Conservation (phyloP, 257 asterid genomes). For the Agastache rugosa region DNA sequence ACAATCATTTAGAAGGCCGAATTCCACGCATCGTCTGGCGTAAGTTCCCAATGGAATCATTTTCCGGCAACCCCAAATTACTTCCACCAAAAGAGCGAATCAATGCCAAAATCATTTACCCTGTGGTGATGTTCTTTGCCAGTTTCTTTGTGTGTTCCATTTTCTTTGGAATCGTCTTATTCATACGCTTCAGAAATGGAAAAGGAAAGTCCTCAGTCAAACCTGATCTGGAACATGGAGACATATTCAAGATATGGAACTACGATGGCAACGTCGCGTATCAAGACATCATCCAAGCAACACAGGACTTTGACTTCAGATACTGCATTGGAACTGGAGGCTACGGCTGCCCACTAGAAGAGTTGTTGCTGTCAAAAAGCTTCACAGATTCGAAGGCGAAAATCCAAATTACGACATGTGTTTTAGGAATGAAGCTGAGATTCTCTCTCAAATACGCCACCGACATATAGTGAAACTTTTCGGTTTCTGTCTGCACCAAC, state of each 20-base stretch:
- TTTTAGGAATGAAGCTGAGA: constrained; percentile 13
- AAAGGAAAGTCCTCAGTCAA: not conserved
- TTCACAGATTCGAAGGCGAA: constrained; percentile 4
- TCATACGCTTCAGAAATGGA: not conserved
- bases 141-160: not conserved
- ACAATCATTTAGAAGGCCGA: not conserved
- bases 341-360: constrained; percentile 10
- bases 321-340: constrained; percentile 39
- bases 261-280: constrained; percentile 25
- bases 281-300: constrained; percentile 26
- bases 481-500: not conserved
- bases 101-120: too few species aligned
- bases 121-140: too few species aligned
- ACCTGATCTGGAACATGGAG: not conserved
- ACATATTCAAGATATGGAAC: constrained; percentile 35
- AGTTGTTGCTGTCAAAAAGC: not conserved
- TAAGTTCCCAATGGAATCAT: not conserved
- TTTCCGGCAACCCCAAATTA: not conserved
- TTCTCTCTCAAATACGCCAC: not conserved
- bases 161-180: not conserved
- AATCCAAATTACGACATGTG: not conserved
- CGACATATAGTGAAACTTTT: not conserved
- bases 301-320: constrained; percentile 1
- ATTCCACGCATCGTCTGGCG: not conserved
- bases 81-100: too few species aligned